Evolutionary conservation across 805 yeast species (phyloP).

Genomic region (Candida silvatica): DNA sequence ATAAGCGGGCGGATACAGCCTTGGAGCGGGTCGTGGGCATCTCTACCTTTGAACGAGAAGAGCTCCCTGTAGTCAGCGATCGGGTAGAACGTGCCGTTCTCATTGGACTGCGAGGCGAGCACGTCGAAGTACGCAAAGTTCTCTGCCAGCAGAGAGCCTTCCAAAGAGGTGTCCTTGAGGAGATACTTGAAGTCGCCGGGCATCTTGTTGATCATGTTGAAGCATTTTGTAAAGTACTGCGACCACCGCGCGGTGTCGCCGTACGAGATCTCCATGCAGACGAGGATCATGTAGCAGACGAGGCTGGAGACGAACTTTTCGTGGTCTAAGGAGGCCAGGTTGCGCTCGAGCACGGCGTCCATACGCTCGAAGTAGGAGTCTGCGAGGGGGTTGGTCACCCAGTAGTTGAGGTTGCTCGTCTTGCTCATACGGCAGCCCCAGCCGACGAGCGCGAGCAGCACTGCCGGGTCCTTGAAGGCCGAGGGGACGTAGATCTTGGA

Average conservation of each 20-base stretch:
- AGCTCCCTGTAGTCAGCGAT: conserved; percentile 25
- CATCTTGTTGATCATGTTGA: conserved; percentile 17
- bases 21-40: conserved; percentile 29
- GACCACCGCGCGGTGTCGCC: conserved; percentile 30
- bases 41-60: conserved; percentile 12
- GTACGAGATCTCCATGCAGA: conserved; percentile 24
- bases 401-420: conserved; percentile 13
- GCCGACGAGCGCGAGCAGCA: conserved; percentile 40
- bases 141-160: conserved; percentile 26
- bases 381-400: conserved; percentile 14
- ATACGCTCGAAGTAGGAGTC: conserved; percentile 9
- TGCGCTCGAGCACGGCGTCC: conserved; percentile 7
- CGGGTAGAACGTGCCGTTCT: conserved; percentile 28
- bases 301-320: conserved; percentile 19
- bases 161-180: conserved; percentile 21
- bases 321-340: conserved; percentile 6
- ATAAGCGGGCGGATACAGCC: conserved; percentile 32
- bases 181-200: conserved; percentile 21
- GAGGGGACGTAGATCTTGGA: conserved; percentile 44
- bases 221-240: conserved; percentile 20
- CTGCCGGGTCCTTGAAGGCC: conserved; percentile 39
- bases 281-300: conserved; percentile 21
- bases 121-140: conserved; percentile 34
- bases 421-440: conserved; percentile 38
- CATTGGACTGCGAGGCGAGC: conserved; percentile 28